These are phyloP conservation scores for Malassezia globosa DNA, from an alignment of 1,284 basidiomycete species.

Conservation along the genomic window DNA sequence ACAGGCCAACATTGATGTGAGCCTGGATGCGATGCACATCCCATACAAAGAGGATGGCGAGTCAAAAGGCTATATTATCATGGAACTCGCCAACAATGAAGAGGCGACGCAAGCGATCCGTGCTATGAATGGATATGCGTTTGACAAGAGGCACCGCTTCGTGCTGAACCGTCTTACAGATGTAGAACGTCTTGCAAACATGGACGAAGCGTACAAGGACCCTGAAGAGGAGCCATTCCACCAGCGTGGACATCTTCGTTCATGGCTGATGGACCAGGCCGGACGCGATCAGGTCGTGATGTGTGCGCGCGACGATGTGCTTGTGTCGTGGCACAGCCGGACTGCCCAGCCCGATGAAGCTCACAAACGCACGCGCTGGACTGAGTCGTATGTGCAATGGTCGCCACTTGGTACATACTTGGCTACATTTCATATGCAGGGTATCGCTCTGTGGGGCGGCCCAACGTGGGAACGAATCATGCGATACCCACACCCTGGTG, in stretches of 20 bases:
- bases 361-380: conserved; percentile 67
- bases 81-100: conserved; percentile 71
- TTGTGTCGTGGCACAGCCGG: conserved; percentile 86
- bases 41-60: conserved; percentile 47
- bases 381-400: conserved; percentile 94
- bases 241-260: conserved; percentile 85
- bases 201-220: conserved; percentile 75
- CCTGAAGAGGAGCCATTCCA: conserved; percentile 68
- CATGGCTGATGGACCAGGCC: conserved; percentile 82
- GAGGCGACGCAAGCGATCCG: conserved; percentile 71
- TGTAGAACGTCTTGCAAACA: conserved; percentile 68
- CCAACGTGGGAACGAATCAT: conserved; percentile 71
- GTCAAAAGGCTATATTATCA: conserved; percentile 60
- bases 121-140: conserved; percentile 71
- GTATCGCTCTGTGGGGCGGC: conserved; percentile 92
- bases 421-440: conserved; percentile 85
- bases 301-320: conserved; percentile 81
- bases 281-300: conserved; percentile 94
- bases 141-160: conserved; percentile 86
- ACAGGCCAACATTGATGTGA: conserved; percentile 46
- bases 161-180: conserved; percentile 82
- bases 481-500: conserved; percentile 88
- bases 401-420: conserved; percentile 89
- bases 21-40: conserved; percentile 46
- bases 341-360: conserved; percentile 75